Evolutionary conservation across 805 yeast species (phyloP).

Genomic region (Wickerhamiella azyma): DNA sequence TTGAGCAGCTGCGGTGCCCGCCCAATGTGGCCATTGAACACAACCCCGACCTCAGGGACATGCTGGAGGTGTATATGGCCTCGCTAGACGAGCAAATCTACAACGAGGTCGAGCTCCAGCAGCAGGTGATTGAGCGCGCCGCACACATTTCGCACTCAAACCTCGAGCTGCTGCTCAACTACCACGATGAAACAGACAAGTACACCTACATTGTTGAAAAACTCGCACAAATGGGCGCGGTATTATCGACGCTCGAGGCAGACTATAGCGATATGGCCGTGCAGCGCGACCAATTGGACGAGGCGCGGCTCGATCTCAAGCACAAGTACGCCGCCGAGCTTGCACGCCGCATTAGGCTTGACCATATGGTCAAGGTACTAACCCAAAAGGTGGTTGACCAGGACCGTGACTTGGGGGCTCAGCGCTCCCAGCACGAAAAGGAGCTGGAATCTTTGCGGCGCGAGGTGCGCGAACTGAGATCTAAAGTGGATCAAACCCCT

Average conservation of each 20-base stretch:
- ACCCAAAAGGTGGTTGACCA: slow-evolving; percentile 6
- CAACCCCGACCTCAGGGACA: slow-evolving; percentile 12
- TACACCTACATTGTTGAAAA: slow-evolving; percentile 5
- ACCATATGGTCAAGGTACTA: slow-evolving; percentile 11
- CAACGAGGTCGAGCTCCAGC: slow-evolving; percentile 17
- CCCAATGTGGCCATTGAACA: slow-evolving; percentile 13
- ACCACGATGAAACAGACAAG: slow-evolving; percentile 7
- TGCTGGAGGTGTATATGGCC: slow-evolving; percentile 20
- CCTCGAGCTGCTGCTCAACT: slow-evolving; percentile 1
- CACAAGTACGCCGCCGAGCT: slow-evolving; percentile 10
- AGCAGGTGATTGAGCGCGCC: slow-evolving; percentile 1
- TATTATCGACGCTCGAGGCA: slow-evolving; percentile 4
- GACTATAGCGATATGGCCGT: slow-evolving; percentile 7
- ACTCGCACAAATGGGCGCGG: slow-evolving; percentile 1
- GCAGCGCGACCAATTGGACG: slow-evolving; percentile 9
- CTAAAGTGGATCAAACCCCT: neutral
- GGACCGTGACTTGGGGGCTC: neutral
- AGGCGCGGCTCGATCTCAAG: slow-evolving; percentile 10
- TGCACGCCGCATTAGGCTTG: slow-evolving; percentile 9
- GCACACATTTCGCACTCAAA: slow-evolving; percentile 3
- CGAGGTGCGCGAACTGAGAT: neutral
- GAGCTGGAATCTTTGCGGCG: neutral
- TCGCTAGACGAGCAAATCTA: slow-evolving; percentile 20
- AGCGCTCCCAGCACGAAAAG: slow-evolving; percentile 2
- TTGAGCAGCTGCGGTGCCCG: slow-evolving; percentile 14